Evolutionary conservation across 2,329 filamentous ascomycete species (phyloP), one percentile per base, ranked within the genome.

Genomic region (Trichothecium roseum): DNA sequence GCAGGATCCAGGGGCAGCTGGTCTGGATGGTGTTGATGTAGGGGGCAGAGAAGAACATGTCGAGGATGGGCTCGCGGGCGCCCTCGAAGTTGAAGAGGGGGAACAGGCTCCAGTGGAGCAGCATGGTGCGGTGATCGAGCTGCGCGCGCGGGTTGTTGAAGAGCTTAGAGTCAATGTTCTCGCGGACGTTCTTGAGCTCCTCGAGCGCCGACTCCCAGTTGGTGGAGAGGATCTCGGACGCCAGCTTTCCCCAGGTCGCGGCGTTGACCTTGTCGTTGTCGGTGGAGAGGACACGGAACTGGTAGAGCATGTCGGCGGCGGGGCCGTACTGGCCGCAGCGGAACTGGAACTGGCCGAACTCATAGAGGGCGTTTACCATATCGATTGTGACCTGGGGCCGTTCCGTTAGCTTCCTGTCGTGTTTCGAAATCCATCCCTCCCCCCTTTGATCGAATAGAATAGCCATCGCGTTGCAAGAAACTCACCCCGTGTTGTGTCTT

Each of bases 11-110:
- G 6, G 91, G 89, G 71, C 87, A 95, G 52, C 80, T 83, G 40
- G 91, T 95, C 74, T 98, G 91, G 60, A 98, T 95, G 51, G 89
- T 96, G 77, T 96, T 98, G 78, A 98, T 98, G 73, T 86, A 98
- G 51, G 86, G 76, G 45, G 88, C 84, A 45, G 84, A 93, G 76
- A 98, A 96, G 74, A 95, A 91, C 59, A 96, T 79, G 51, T 98
- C 91, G 55, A 91, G 85, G 51, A 98, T 75, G 49, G 78, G 76
- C 56, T 98, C 91, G 54, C 89, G 86, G 40, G 86, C 85, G 46
- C 78, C 73, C 53, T 96, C 89, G 67, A 85, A 81, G 78, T 98
- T 96, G 77, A 96, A 98, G 67, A 95, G 88, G 42, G 91, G 89
- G 77, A 96, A 98, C 42, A 98, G 80, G 31, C 85, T 81, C 88